Evolutionary conservation across 345 rosid species (phyloP).

Genomic region (Raphanus raphanistrum): DNA sequence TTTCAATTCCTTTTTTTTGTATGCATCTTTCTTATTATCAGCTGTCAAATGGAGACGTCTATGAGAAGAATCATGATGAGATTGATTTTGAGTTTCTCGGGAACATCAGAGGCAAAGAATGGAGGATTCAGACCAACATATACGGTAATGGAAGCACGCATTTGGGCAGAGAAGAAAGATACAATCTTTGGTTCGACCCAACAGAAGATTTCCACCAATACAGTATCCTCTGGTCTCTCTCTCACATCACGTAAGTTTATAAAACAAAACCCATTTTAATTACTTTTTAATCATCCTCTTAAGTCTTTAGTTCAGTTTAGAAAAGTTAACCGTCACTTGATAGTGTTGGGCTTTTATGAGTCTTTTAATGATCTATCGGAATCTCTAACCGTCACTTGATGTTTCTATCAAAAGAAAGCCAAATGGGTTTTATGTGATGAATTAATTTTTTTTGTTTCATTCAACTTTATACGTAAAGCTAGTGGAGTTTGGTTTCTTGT

Average conservation of each 20-base stretch:
- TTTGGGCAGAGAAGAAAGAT: conserved; percentile 94
- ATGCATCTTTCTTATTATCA: conserved; percentile 29
- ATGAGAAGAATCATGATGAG: conserved; percentile 93
- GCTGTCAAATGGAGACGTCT: conserved; percentile 93
- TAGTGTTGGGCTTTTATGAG: not conserved
- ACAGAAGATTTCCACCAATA: conserved; percentile 91
- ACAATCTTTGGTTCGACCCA: conserved; percentile 92
- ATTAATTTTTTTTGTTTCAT: not conserved
- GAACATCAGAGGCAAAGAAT: conserved; percentile 94
- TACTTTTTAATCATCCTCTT: not conserved
- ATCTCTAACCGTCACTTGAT: conserved; percentile 15
- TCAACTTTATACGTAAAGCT: conserved; percentile 5
- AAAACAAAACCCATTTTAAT: not conserved
- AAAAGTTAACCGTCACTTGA: not conserved
- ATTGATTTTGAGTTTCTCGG: conserved; percentile 98
- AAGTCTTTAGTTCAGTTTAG: not conserved
- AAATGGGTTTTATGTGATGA: conserved; percentile 4
- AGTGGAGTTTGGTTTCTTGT: conserved; percentile 14
- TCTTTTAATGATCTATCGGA: conserved; percentile 1
- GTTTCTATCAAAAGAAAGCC: conserved; percentile 15
- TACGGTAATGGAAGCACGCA: conserved; percentile 92
- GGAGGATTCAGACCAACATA: conserved; percentile 97
- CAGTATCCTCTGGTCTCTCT: conserved; percentile 81
- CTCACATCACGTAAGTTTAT: conserved; percentile 72
- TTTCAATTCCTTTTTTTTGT: not conserved